phyloP scores from a whole-genome alignment of 768 basidiomycete genomes.

The Lactifluus pinguis region DNA sequence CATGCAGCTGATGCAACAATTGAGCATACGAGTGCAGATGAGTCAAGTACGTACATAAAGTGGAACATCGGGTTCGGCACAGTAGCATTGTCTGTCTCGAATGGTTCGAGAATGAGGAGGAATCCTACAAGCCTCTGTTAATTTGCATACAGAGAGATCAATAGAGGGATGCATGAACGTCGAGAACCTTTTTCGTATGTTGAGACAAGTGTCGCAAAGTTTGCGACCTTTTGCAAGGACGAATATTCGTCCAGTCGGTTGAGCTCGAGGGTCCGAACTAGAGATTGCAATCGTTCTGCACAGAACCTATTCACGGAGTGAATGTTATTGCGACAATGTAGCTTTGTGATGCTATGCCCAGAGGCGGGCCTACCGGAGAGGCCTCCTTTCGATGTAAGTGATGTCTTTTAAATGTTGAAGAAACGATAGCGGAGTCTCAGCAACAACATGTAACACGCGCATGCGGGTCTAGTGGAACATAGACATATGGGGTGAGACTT shows the following conservation, averaged over 20 bases:
- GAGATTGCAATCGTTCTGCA: constrained; percentile 88
- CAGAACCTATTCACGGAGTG: constrained; percentile 59
- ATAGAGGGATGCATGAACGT: not conserved
- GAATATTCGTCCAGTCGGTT: constrained; percentile 86
- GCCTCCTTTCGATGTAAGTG: constrained; percentile 93
- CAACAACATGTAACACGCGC: constrained; percentile 98
- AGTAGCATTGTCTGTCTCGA: constrained; percentile 96
- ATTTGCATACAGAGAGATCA: not conserved
- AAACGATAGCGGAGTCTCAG: constrained; percentile 95
- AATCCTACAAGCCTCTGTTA: constrained; percentile 53
- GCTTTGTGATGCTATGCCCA: not conserved
- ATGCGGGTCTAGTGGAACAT: constrained; percentile 69
- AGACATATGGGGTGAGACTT: not conserved
- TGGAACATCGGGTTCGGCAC: constrained; percentile 99
- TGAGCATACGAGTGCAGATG: not conserved
- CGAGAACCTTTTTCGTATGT: constrained; percentile 90
- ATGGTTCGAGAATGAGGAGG: constrained; percentile 92
- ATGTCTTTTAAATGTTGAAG: constrained; percentile 97
- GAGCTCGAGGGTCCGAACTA: constrained; percentile 87
- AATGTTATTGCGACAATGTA: not conserved
- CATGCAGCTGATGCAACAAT: constrained; percentile 58
- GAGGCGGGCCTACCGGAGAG: constrained; percentile 60
- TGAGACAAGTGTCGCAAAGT: constrained; percentile 91
- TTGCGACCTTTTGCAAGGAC: constrained; percentile 89
- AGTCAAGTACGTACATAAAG: constrained; percentile 57